Evolutionary conservation across 2,329 filamentous ascomycete genomes (phyloP).

Genomic region (Dothistroma pini): DNA sequence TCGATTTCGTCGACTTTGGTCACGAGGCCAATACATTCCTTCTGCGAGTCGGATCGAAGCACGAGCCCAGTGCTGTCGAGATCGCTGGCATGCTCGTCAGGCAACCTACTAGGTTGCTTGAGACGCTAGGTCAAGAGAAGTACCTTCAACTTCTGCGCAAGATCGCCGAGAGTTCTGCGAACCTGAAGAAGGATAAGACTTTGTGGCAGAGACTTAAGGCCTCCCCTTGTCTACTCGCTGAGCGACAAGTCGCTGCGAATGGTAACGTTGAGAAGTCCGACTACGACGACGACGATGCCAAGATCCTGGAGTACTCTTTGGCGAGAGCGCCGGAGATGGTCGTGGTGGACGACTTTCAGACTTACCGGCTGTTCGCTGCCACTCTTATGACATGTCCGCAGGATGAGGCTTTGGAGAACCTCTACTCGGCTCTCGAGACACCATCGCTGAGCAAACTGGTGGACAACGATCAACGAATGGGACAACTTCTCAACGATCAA

Average conservation of each 20-base stretch:
- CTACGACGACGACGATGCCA: conserved; percentile 45
- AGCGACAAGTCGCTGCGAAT: conserved; percentile 63
- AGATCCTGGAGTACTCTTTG: conserved; percentile 73
- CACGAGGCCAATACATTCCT: conserved; percentile 83
- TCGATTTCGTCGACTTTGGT: conserved; percentile 96
- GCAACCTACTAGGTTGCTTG: conserved; percentile 77
- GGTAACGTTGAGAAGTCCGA: conserved; percentile 50
- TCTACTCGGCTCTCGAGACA: conserved; percentile 79
- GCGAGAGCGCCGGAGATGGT: conserved; percentile 69
- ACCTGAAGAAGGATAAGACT: conserved; percentile 72
- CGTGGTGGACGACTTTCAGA: conserved; percentile 82
- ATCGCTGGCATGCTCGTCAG: conserved; percentile 78
- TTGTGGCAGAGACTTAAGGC: conserved; percentile 72
- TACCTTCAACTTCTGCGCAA: conserved; percentile 80
- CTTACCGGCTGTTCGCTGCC: conserved; percentile 83
- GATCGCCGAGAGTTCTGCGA: conserved; percentile 67
- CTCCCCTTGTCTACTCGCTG: conserved; percentile 77
- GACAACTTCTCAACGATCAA: conserved; percentile 63
- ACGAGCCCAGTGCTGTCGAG: conserved; percentile 82
- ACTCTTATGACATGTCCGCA: conserved; percentile 82
- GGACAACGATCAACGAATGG: conserved; percentile 72
- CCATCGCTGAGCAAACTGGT: conserved; percentile 72
- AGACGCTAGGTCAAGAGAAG: conserved; percentile 77
- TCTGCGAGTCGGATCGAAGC: conserved; percentile 82
- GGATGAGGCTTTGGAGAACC: conserved; percentile 78